A percentile compares a stretch with the other conserved stretches of the same genome.
phyloP scores from a whole-genome alignment of 805 yeast genomes.

The Starmerella bombicola region DNA sequence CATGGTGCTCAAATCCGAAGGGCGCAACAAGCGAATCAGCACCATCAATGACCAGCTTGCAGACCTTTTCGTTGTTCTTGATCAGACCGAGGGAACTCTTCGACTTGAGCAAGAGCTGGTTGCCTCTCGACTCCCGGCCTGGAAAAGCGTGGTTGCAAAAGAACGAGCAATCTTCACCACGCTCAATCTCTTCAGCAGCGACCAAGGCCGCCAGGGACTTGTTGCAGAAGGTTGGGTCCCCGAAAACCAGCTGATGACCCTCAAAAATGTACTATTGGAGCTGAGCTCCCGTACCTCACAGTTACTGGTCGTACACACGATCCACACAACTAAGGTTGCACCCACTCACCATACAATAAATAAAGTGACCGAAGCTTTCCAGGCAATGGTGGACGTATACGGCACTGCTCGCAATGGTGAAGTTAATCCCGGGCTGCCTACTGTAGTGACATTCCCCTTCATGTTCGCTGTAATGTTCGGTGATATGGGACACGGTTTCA shows the following conservation, averaged over 20 bases:
- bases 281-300: constrained; percentile 37
- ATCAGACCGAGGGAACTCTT: constrained; percentile 52
- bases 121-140: constrained; percentile 57
- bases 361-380: constrained; percentile 86
- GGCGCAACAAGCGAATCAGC: constrained; percentile 24
- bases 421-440: constrained; percentile 90
- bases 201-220: constrained; percentile 65
- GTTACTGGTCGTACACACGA: constrained; percentile 38
- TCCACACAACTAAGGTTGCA: constrained; percentile 72
- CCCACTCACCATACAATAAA: constrained; percentile 90
- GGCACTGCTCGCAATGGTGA: constrained; percentile 90
- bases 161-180: constrained; percentile 75
- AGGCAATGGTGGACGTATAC: constrained; percentile 86
- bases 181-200: constrained; percentile 68
- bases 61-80: constrained; percentile 48
- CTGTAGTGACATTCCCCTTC: constrained; percentile 90
- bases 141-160: constrained; percentile 57
- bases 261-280: constrained; percentile 51
- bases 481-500: constrained; percentile 90
- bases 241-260: constrained; percentile 46
- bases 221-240: constrained; percentile 99
- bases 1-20: constrained; percentile 45
- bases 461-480: constrained; percentile 99
- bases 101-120: constrained; percentile 66
- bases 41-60: constrained; percentile 37